Evolutionary conservation across 306 rosid genomes (phyloP).

Genomic region (Inga oerstediana): DNA sequence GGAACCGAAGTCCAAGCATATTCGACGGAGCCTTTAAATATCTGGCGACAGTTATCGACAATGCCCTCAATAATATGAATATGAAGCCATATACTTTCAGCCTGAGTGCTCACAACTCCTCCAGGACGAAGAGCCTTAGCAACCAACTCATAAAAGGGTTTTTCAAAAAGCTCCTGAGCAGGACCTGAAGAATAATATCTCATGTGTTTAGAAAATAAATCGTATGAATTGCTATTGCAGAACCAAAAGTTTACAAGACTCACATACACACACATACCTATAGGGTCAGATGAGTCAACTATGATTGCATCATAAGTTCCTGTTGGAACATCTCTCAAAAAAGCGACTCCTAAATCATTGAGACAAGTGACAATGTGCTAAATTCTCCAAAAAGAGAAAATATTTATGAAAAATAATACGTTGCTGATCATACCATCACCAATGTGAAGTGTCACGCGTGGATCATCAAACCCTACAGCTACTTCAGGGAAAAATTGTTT

Average conservation of each 20-base stretch:
- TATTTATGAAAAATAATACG: constrained; percentile 3
- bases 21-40: constrained; percentile 95
- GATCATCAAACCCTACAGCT: constrained; percentile 83
- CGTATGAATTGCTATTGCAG: background rate
- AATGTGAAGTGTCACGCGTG: constrained; percentile 77
- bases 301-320: constrained; percentile 94
- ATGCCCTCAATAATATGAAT: constrained; percentile 92
- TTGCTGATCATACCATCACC: constrained; percentile 81
- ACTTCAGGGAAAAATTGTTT: constrained; percentile 80
- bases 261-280: constrained; percentile 48
- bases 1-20: constrained; percentile 99
- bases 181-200: constrained; percentile 64
- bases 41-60: constrained; percentile 77
- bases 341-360: constrained; percentile 79
- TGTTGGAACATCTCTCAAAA: constrained; percentile 80
- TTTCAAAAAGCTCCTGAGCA: constrained; percentile 97
- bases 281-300: constrained; percentile 97
- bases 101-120: constrained; percentile 96
- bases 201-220: constrained; percentile 5
- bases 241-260: background rate
- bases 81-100: constrained; percentile 99
- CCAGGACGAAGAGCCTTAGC: constrained; percentile 97
- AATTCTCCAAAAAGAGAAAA: background rate
- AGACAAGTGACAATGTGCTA: constrained; percentile 33
- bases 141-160: constrained; percentile 79